Conservation (phyloP, 768 basidiomycete genomes). For the Lactarius sanguifluus region DNA sequence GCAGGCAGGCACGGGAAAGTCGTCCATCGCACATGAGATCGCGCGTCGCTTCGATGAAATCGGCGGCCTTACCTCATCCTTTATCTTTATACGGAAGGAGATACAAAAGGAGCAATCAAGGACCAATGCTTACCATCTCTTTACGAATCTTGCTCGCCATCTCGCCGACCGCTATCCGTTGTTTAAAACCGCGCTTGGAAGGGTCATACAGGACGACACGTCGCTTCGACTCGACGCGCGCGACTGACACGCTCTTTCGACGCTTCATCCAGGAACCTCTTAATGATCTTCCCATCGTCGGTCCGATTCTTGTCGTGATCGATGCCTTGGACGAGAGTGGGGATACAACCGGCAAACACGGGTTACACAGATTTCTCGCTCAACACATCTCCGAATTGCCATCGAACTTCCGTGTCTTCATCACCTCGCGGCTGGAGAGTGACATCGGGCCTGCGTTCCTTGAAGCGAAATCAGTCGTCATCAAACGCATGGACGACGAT, state of each 20-base stretch:
- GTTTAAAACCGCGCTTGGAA: background rate
- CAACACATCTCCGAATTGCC: background rate
- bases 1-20: background rate
- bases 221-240: background rate
- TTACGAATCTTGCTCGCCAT: background rate
- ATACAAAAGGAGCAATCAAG: background rate
- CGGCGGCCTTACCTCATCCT: background rate
- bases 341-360: background rate
- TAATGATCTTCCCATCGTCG: background rate
- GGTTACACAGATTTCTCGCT: background rate
- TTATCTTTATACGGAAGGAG: background rate
- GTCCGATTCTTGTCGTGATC: background rate
- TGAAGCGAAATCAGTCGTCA: background rate
- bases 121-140: background rate
- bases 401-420: constrained; percentile 4
- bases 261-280: background rate
- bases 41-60: constrained; percentile 3
- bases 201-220: background rate
- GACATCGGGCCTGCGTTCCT: background rate
- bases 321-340: constrained; percentile 5
- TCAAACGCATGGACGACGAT: background rate
- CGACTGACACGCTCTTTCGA: background rate
- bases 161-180: background rate
- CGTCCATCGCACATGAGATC: background rate
- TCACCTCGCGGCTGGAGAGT: background rate